phyloP scores from a whole-genome alignment of 73 alveolate species.

The Paramecium primaurelia region DNA sequence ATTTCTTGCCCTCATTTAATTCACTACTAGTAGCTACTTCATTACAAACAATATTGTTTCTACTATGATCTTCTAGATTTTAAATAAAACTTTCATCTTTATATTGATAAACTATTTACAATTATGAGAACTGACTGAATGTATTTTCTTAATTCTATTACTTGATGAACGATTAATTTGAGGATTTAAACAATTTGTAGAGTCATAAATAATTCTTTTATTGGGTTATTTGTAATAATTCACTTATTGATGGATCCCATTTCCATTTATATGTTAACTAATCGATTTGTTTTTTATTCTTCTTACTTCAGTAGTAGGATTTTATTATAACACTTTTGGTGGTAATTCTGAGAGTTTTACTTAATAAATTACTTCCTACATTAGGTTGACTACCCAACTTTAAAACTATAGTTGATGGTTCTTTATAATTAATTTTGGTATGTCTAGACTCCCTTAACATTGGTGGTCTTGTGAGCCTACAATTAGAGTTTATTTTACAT shows the following conservation, averaged over 20 bases:
- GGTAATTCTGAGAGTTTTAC: not conserved
- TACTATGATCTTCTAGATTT: not conserved
- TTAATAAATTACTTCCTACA: not conserved
- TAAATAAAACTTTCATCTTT: not conserved
- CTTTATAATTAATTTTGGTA: not conserved
- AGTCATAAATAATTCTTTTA: not conserved
- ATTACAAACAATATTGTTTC: not conserved
- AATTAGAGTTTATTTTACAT: not conserved
- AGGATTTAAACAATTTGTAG: not conserved
- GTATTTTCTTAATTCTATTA: not conserved
- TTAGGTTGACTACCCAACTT: not conserved
- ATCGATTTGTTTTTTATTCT: conserved; percentile 12
- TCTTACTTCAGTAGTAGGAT: conserved; percentile 9
- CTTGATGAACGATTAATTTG: not conserved
- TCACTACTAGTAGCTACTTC: not conserved
- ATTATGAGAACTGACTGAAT: not conserved
- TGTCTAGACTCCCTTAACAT: not conserved
- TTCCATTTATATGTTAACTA: not conserved
- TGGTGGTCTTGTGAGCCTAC: not conserved
- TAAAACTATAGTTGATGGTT: not conserved
- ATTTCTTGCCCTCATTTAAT: not conserved
- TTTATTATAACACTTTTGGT: not conserved
- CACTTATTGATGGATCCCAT: not conserved
- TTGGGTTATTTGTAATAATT: not conserved
- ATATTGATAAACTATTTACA: not conserved